phyloP scores from a whole-genome alignment of 441 rosid genomes.

The Lagerstroemia fauriei region DNA sequence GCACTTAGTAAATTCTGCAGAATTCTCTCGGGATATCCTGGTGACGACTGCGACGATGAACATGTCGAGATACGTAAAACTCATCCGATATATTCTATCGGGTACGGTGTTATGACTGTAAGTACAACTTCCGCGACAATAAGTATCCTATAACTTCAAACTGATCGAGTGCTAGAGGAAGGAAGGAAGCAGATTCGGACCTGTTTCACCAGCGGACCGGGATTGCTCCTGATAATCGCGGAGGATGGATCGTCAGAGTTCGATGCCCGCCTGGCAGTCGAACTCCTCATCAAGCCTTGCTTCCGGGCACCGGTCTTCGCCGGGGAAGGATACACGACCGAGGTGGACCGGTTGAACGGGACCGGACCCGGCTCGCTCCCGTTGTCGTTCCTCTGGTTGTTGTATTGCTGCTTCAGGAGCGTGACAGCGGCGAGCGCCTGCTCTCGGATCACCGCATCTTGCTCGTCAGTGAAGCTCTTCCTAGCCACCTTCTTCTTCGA shows the following conservation, averaged over 20 bases:
- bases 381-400: conserved; percentile 16
- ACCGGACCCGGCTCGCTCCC: conserved; percentile 8
- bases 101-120: no score
- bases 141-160: no score
- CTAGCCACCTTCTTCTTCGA: conserved; percentile 8
- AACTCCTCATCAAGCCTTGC: conserved; percentile 37
- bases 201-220: conserved; percentile 32
- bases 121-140: no score
- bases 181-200: conserved; percentile 19
- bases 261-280: conserved; percentile 35
- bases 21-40: no score
- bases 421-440: conserved; percentile 44
- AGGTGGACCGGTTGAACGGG: conserved; percentile 34
- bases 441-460: conserved; percentile 22
- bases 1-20: no score
- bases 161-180: no score
- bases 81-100: no score
- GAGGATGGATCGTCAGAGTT: background rate
- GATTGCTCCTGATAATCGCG: background rate
- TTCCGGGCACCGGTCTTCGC: conserved; percentile 22
- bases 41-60: no score
- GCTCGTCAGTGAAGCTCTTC: background rate
- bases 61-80: no score
- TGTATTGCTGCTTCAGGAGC: conserved; percentile 29
- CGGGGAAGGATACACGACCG: conserved; percentile 25